Evolutionary conservation across 345 rosid genomes (phyloP), one percentile per base, ranked within the genome.

Genomic region (Eutrema yunnanense): DNA sequence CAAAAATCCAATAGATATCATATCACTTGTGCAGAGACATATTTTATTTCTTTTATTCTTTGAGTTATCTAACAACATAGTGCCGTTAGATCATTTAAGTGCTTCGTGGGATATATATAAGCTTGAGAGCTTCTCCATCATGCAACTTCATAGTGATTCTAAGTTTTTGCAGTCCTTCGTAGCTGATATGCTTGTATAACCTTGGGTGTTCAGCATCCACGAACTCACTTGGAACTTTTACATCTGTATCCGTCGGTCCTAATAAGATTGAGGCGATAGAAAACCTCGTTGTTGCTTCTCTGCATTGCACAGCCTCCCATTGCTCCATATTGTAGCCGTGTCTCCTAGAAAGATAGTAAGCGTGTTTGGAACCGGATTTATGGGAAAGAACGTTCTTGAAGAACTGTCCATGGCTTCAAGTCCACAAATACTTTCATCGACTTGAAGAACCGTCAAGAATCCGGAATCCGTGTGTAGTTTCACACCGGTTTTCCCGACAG

Each of bases 341-440:
- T 90, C 97, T 49, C 98, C 93, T 12, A 92, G 96, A 72, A 88
- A 90, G 81, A 87, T 77, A 2, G 83, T 73, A 63, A 92, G 86
- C 6, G 93, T 81, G 69, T 93, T 89, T 0, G 90, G 93, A 52
- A 63, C 58, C 0, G 96, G 92, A 42, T 82, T 80, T 9, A 84
- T 83, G 5, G 85, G 75, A 12, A 84, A 47, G 47, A 81, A 88
- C 0, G 61, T 65, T 59, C 67, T 51, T 36, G 92, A 88, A 11
- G 79, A 16, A 16, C 16, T 16, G 69, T 87, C 84, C 84, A 90
- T 84, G 46, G 82, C 90, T 67, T 90, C 92, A 11, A 87, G 87
- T 0, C 96, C 90, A 9, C 34, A 22, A 22, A 22, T 1, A 22
- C 0, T 22, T 22, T 22, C 22, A 22, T 22, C 22, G 22, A 22